These are phyloP conservation scores for Spathaspora sp. DNA, from an alignment of 1,139 yeast genomes.

Conservation along the genomic window DNA sequence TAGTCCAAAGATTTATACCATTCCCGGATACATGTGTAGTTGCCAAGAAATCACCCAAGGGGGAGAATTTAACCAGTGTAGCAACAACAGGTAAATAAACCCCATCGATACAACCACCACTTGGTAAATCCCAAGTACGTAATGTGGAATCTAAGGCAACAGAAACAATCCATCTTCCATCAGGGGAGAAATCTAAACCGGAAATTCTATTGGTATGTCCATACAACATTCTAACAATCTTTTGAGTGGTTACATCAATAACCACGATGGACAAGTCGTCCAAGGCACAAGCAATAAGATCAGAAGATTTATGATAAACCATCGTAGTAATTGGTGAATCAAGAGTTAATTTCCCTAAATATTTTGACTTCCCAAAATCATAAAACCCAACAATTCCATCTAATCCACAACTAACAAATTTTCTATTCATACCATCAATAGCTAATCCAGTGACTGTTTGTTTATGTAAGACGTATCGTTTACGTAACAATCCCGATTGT, in stretches of 20 bases:
- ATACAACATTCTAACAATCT: conserved; percentile 79
- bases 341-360: conserved; percentile 65
- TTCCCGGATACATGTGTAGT: conserved; percentile 90
- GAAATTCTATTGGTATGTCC: conserved; percentile 93
- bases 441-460: conserved; percentile 81
- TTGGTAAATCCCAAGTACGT: conserved; percentile 96
- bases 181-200: conserved; percentile 86
- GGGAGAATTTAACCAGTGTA: conserved; percentile 78
- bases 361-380: conserved; percentile 73
- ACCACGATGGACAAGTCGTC: conserved; percentile 87
- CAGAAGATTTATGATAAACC: conserved; percentile 79
- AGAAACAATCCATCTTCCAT: conserved; percentile 93
- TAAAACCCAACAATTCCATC: conserved; percentile 91
- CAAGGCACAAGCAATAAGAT: conserved; percentile 78
- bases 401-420: conserved; percentile 82
- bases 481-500: conserved; percentile 83
- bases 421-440: conserved; percentile 84
- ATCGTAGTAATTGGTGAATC: conserved; percentile 77
- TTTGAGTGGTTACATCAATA: conserved; percentile 78
- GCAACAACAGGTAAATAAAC: conserved; percentile 75
- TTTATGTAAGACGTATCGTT: conserved; percentile 65
- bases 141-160: conserved; percentile 83
- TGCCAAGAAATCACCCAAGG: conserved; percentile 87
- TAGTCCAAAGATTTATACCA: conserved; percentile 92
- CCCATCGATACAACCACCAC: conserved; percentile 97